A percentile compares a stretch with the other conserved stretches of the same genome.
Conservation (phyloP, 78 protist species). For the Cavenderia fasciculata region DNA sequence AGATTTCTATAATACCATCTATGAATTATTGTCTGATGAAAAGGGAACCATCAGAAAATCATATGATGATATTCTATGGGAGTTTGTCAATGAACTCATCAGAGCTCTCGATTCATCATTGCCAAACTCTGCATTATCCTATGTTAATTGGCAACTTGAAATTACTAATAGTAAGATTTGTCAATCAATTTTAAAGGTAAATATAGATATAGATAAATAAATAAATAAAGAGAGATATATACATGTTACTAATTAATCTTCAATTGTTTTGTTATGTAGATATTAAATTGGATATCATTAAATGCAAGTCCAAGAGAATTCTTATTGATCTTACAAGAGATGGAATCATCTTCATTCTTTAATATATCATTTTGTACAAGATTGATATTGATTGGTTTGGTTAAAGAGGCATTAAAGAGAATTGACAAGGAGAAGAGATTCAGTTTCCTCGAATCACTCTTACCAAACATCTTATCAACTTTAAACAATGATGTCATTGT, state of each 20-base stretch:
- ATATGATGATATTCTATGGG: conserved; percentile 58
- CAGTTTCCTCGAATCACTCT: conserved; percentile 19
- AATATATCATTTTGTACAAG: conserved; percentile 17
- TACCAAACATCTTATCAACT: no score
- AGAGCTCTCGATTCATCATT: conserved; percentile 15
- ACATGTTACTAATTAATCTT: not conserved
- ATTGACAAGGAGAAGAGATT: conserved; percentile 58
- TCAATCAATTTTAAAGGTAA: conserved; percentile 16
- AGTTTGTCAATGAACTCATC: conserved; percentile 23
- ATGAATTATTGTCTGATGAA: not conserved
- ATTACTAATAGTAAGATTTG: not conserved
- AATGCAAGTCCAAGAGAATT: conserved; percentile 75
- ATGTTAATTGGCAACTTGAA: conserved; percentile 6
- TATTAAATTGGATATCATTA: conserved; percentile 43
- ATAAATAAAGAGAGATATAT: not conserved
- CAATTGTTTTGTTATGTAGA: not conserved
- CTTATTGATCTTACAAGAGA: conserved; percentile 42
- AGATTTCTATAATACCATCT: not conserved
- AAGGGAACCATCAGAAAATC: not conserved
- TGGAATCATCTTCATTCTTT: conserved; percentile 42
- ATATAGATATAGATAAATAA: not conserved
- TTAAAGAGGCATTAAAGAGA: conserved; percentile 41
- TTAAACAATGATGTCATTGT: conserved; percentile 20
- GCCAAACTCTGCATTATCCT: no score
- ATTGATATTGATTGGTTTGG: conserved; percentile 16